Evolutionary conservation across 768 basidiomycete genomes (phyloP), one percentile per base, ranked within the genome.

Genomic region (Boletellus ananas): DNA sequence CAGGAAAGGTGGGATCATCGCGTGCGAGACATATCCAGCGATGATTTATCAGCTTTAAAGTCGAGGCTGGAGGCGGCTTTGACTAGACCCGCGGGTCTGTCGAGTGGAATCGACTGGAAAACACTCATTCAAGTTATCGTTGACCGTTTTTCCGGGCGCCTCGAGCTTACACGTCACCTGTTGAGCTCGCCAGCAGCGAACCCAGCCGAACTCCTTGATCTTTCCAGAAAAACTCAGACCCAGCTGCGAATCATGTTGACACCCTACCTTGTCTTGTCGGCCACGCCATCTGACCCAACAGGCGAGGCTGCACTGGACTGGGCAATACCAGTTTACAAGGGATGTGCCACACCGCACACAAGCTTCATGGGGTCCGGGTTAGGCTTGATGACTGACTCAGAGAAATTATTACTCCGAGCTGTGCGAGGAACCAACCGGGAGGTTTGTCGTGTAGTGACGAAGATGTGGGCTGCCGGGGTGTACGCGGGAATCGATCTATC

Each of bases 381-480:
- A 10, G 43, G 46, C 3, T 16, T 34, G 2, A 55, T 72, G 53
- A 67, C 69, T 0, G 20, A 49, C n/a, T 63, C 67, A 5, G 71
- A 73, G 52, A 44, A 21, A 0, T 21, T 66, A 17, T 53, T 73
- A n/a, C 51, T 70, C 2, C 45, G 35, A 8, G 62, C 52, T 3
- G 18, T 72, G 4, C 61, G 61, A 17, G 73, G 60, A 5, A 76
- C 74, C 0, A 69, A 51, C 2, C 66, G 60, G 34, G 77, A 79
- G 55, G 76, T 79, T 17, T 80, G 77, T 46, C 66, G 75, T 0
- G 70, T 73, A 0, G 52, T 74, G 35, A 75, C 75, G 5, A 64
- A 58, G 37, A 69, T 80, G 57, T 80, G 79, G 79, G 74, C 74
- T 0, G 61, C 72, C 9, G 78, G 75, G 3, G 54, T 57, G 1